These are phyloP conservation scores for Hymenoscyphus linearis DNA, from an alignment of 2,329 filamentous ascomycete genomes.

Conservation along the genomic window DNA sequence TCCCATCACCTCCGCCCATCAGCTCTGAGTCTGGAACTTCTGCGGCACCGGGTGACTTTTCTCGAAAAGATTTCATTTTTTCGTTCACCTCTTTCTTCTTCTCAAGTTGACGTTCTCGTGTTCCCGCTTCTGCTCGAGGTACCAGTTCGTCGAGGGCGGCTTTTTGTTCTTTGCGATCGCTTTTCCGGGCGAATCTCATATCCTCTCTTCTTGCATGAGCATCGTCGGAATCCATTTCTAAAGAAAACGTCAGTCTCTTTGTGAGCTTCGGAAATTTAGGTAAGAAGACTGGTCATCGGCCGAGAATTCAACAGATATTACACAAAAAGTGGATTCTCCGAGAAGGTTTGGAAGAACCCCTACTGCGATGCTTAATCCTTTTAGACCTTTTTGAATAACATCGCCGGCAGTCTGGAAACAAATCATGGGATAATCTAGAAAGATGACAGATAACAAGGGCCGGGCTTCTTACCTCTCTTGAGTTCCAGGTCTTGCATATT, in stretches of 20 bases:
- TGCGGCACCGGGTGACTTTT: conserved; percentile 58
- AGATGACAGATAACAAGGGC: too few species aligned
- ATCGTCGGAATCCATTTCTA: conserved; percentile 42
- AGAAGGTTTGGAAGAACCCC: too few species aligned
- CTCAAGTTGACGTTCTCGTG: conserved; percentile 77
- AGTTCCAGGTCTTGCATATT: conserved; percentile 68
- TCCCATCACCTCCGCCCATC: conserved; percentile 63
- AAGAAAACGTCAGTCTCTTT: conserved; percentile 7
- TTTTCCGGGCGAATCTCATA: conserved; percentile 55
- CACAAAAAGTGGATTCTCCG: too few species aligned
- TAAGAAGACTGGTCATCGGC: too few species aligned
- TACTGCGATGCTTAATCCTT: too few species aligned
- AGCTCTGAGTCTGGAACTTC: conserved; percentile 70
- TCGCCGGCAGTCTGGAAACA: too few species aligned
- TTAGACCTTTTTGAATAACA: too few species aligned
- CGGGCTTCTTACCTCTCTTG: conserved; percentile 38
- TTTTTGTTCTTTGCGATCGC: conserved; percentile 62
- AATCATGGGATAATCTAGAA: too few species aligned
- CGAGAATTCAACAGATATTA: too few species aligned
- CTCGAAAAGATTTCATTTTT: conserved; percentile 66
- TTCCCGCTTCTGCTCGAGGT: conserved; percentile 77
- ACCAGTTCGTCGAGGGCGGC: conserved; percentile 73
- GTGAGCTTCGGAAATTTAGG: neutral
- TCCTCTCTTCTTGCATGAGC: conserved; percentile 41
- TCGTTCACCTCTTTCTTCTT: conserved; percentile 72